phyloP scores from a whole-genome alignment of 441 rosid genomes.

The Jatropha podagrica region DNA sequence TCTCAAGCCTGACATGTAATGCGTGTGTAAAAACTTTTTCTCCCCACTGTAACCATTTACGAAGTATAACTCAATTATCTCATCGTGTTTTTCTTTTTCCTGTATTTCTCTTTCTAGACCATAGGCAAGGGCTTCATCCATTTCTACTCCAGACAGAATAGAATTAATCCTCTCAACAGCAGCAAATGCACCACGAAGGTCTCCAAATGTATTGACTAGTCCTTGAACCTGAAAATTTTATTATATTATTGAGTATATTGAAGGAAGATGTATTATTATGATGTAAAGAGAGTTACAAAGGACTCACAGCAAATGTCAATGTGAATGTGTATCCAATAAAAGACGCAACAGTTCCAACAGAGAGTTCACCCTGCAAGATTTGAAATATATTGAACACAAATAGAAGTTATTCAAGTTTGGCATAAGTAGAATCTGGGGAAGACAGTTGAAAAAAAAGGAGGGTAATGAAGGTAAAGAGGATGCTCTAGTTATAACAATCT shows the following conservation, averaged over 20 bases:
- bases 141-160: conserved; percentile 68
- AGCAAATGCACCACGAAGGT: conserved; percentile 84
- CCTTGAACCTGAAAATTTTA: conserved; percentile 78
- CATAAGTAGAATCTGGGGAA: conserved; percentile 6
- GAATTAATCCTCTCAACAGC: conserved; percentile 88
- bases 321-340: conserved; percentile 96
- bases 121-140: conserved; percentile 86
- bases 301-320: conserved; percentile 84
- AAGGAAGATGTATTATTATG: conserved; percentile 18
- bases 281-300: conserved; percentile 22
- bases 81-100: conserved; percentile 48
- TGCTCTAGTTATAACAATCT: neutral
- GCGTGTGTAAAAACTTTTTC: conserved; percentile 35
- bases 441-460: neutral
- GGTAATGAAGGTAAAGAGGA: neutral
- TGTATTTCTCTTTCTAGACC: conserved; percentile 85
- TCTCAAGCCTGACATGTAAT: conserved; percentile 74
- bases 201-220: conserved; percentile 90
- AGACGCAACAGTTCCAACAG: conserved; percentile 88
- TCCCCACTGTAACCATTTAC: conserved; percentile 48
- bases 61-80: conserved; percentile 53
- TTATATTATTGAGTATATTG: conserved; percentile 17
- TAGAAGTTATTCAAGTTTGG: neutral
- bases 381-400: neutral
- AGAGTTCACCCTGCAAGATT: conserved; percentile 73